Percentiles rank a stretch among this genome's conserved stretches.
Conservation (phyloP, 306 rosid species). For the Rosa chinensis region DNA sequence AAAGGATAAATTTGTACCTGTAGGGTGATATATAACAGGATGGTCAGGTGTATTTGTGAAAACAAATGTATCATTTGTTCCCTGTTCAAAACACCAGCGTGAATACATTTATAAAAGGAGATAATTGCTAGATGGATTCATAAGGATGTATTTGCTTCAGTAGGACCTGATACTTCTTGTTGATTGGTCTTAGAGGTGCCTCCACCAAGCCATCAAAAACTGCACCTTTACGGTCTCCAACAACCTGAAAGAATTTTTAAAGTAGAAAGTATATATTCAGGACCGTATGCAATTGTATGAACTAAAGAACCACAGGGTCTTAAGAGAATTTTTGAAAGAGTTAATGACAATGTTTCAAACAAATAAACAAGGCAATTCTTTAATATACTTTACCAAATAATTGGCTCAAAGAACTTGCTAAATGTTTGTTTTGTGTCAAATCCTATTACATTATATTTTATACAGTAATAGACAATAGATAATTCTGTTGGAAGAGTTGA, state of each 20-base stretch:
- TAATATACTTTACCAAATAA: too few relatives aligned
- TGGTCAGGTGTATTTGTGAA: constrained; percentile 67
- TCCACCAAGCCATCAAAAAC: constrained; percentile 95
- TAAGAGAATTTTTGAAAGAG: too few relatives aligned
- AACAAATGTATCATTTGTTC: constrained; percentile 76
- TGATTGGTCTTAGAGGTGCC: constrained; percentile 78
- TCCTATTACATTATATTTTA: background rate
- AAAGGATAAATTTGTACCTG: constrained; percentile 52
- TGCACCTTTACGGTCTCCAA: constrained; percentile 80
- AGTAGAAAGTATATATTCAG: background rate
- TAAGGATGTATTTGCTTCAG: constrained; percentile 20
- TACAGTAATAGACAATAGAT: background rate
- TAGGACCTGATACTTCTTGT: constrained; percentile 82
- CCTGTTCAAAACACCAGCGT: constrained; percentile 59
- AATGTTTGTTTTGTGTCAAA: background rate
- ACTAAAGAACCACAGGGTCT: background rate
- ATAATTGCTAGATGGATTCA: constrained; percentile 22
- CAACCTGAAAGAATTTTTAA: constrained; percentile 54
- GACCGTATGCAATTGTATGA: background rate
- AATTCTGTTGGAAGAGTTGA: background rate
- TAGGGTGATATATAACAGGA: constrained; percentile 77
- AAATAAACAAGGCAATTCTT: background rate
- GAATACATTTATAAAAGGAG: constrained; percentile 16
- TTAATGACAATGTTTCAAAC: background rate
- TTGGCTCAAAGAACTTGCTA: background rate